phyloP scores from a whole-genome alignment of 257 asterid species.

The Anisodus tanguticus region DNA sequence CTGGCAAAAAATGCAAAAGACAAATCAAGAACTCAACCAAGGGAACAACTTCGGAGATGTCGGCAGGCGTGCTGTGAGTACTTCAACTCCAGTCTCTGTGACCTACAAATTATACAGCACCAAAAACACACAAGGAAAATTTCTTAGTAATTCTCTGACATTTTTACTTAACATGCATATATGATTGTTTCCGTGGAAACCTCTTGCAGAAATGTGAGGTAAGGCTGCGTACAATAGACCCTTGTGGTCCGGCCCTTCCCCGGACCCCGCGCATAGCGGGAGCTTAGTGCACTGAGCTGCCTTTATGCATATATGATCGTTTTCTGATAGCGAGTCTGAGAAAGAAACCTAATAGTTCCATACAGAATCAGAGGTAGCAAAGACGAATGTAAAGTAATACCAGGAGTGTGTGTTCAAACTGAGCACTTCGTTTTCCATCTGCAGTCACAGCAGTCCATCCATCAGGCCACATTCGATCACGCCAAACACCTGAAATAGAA shows the following conservation, averaged over 20 bases:
- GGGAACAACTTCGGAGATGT: conserved; percentile 90
- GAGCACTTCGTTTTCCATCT: conserved; percentile 96
- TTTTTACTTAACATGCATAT: not conserved
- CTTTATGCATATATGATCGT: not conserved
- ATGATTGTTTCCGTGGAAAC: not conserved
- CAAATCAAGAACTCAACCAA: conserved; percentile 64
- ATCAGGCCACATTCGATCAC: conserved; percentile 98
- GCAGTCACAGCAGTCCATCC: conserved; percentile 98
- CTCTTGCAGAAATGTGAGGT: too few relatives aligned
- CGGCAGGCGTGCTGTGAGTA: conserved; percentile 87
- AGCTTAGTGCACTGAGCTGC: too few relatives aligned
- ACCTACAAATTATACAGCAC: conserved; percentile 52
- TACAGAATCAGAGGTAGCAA: not conserved
- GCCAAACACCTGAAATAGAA: conserved; percentile 74
- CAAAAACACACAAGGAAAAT: conserved; percentile 3
- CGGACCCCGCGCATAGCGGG: too few relatives aligned
- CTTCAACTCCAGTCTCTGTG: conserved; percentile 92
- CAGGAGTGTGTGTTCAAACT: conserved; percentile 93
- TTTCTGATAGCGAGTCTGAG: not conserved
- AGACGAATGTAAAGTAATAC: conserved; percentile 41
- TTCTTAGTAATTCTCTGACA: not conserved
- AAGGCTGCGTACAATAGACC: too few relatives aligned
- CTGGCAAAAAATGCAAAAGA: conserved; percentile 9
- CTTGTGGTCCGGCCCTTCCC: too few relatives aligned
- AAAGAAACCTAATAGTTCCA: not conserved